phyloP scores from a whole-genome alignment of 768 basidiomycete species.

The Pisolithus albus region DNA sequence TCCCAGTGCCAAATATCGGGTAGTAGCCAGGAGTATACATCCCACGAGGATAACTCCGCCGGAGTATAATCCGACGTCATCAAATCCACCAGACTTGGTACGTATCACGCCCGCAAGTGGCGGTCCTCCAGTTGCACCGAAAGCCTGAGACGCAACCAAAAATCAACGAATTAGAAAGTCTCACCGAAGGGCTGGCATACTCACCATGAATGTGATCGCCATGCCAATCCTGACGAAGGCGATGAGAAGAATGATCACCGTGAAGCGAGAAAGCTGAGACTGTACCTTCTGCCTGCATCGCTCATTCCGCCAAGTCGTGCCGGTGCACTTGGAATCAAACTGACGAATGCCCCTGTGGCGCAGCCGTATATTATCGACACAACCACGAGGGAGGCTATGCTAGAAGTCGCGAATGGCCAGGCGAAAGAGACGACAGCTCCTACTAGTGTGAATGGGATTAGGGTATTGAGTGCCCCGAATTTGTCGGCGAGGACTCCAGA shows the following conservation, averaged over 20 bases:
- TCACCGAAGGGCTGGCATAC: not conserved
- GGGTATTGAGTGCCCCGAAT: slow-evolving; percentile 34
- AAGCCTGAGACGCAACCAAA: not conserved
- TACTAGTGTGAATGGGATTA: slow-evolving; percentile 34
- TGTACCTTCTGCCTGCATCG: slow-evolving; percentile 6
- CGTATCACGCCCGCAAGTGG: slow-evolving; percentile 4
- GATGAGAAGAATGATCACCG: not conserved
- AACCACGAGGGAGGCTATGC: slow-evolving; percentile 24
- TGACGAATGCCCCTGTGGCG: slow-evolving; percentile 5
- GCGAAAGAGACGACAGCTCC: slow-evolving; percentile 37
- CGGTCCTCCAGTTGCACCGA: not conserved
- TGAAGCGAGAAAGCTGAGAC: too few species aligned
- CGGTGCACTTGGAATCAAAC: slow-evolving; percentile 4
- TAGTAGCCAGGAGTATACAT: not conserved
- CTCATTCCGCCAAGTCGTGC: slow-evolving; percentile 6
- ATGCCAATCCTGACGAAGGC: too few species aligned
- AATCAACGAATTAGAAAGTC: not conserved
- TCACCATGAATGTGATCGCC: slow-evolving; percentile 1
- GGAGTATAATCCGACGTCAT: slow-evolving; percentile 2
- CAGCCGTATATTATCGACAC: too few species aligned
- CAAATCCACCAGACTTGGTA: slow-evolving; percentile 1
- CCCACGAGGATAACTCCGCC: slow-evolving; percentile 2
- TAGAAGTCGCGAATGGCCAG: slow-evolving; percentile 22
- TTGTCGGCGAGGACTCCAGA: slow-evolving; percentile 5
- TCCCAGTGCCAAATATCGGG: slow-evolving; percentile 4